A percentile compares a stretch with the other conserved stretches of the same genome.
Evolutionary conservation across 768 basidiomycete species (phyloP).

Genomic region (Phaeolepiota aurea): DNA sequence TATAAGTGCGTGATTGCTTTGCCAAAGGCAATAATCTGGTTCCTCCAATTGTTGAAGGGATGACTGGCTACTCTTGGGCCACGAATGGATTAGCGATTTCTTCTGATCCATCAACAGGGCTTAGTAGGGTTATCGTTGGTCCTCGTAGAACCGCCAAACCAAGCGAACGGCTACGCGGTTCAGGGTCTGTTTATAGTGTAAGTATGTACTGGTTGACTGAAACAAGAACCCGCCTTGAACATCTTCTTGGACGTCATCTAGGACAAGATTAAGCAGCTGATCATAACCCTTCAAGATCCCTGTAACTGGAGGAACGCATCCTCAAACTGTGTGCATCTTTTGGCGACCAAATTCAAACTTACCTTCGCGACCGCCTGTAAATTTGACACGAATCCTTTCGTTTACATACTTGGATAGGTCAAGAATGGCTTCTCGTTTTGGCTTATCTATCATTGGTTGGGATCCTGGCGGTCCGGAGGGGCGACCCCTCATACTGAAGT

Average conservation of each 20-base stretch:
- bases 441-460: slow-evolving; percentile 56
- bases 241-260: slow-evolving; percentile 91
- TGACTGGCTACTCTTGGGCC: slow-evolving; percentile 50
- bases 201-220: not conserved
- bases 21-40: too few relatives aligned
- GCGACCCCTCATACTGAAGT: slow-evolving; percentile 28
- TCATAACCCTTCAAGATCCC: slow-evolving; percentile 95
- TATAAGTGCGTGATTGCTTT: too few relatives aligned
- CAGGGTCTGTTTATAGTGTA: slow-evolving; percentile 36
- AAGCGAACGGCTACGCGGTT: slow-evolving; percentile 54
- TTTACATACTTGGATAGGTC: slow-evolving; percentile 93
- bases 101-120: slow-evolving; percentile 92
- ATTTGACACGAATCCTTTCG: slow-evolving; percentile 89
- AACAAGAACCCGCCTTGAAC: slow-evolving; percentile 44
- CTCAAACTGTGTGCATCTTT: slow-evolving; percentile 1
- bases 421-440: slow-evolving; percentile 89
- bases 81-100: slow-evolving; percentile 90
- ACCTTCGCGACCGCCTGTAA: slow-evolving; percentile 98
- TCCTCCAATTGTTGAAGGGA: too few relatives aligned
- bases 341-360: slow-evolving; percentile 1
- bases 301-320: slow-evolving; percentile 48
- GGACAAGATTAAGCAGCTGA: slow-evolving; percentile 91
- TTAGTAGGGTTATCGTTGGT: slow-evolving; percentile 89
- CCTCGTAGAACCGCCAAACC: slow-evolving; percentile 90
- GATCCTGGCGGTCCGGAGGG: slow-evolving; percentile 31